These are phyloP conservation scores for Gossypium trilobum DNA, from an alignment of 441 rosid species.

Conservation along the genomic window DNA sequence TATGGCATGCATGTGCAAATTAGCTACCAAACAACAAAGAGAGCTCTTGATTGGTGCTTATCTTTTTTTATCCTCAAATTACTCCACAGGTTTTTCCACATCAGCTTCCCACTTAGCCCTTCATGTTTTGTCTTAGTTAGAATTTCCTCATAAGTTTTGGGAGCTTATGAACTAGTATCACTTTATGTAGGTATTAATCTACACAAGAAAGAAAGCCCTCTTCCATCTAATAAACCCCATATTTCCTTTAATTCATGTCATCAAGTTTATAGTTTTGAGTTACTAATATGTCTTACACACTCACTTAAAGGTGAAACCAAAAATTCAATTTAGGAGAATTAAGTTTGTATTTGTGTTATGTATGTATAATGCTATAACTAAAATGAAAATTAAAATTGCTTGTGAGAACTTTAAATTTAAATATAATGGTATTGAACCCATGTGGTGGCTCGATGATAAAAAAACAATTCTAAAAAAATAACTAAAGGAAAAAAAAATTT, in stretches of 20 bases:
- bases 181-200: not conserved
- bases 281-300: not conserved
- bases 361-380: not conserved
- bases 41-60: not conserved
- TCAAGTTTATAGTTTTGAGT: not conserved
- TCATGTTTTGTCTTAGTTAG: not conserved
- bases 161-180: not conserved
- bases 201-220: not conserved
- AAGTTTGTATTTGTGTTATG: not conserved
- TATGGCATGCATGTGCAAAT: conserved; percentile 12
- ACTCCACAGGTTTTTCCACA: conserved; percentile 1
- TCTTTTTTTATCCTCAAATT: conserved; percentile 1
- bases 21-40: conserved; percentile 6
- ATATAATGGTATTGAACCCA: too few species aligned
- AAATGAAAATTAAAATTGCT: too few species aligned
- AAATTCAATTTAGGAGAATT: not conserved
- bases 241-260: not conserved
- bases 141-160: not conserved
- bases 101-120: not conserved
- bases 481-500: too few species aligned
- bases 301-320: not conserved
- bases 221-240: not conserved
- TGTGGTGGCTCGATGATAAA: too few species aligned
- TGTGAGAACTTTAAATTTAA: too few species aligned
- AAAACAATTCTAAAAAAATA: too few species aligned